A percentile compares a stretch with the other conserved stretches of the same genome.
These are phyloP conservation scores for Sporothrix euskadiensis DNA, from an alignment of 2,329 filamentous ascomycete species.

Conservation along the genomic window DNA sequence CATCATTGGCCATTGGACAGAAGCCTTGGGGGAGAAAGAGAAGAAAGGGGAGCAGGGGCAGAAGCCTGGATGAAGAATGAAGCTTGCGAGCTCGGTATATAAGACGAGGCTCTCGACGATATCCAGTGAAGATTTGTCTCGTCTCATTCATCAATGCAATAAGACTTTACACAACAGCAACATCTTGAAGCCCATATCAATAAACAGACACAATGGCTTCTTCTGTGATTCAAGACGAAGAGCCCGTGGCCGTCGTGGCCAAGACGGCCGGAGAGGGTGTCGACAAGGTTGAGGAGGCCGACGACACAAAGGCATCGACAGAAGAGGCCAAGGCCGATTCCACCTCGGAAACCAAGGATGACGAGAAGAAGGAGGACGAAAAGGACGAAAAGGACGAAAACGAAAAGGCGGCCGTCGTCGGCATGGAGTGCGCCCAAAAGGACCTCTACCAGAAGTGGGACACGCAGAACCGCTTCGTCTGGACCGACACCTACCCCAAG, in stretches of 20 bases:
- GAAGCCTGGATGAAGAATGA: background rate
- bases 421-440: constrained; percentile 29
- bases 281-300: background rate
- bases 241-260: background rate
- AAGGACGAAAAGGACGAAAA: too few relatives aligned
- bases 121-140: background rate
- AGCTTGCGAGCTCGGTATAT: background rate
- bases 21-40: background rate
- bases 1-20: background rate
- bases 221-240: background rate
- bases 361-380: too few relatives aligned
- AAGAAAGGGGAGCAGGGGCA: background rate
- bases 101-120: background rate
- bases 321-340: background rate
- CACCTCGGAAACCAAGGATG: background rate
- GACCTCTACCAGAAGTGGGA: constrained; percentile 32
- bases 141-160: background rate
- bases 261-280: background rate
- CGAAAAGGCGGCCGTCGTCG: constrained; percentile 27
- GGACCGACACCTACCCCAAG: constrained; percentile 54
- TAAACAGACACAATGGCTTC: background rate
- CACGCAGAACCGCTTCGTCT: constrained; percentile 40
- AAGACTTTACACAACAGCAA: background rate
- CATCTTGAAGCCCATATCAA: background rate
- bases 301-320: background rate